phyloP scores from a whole-genome alignment of 345 rosid species.

The Corymbia maculata region DNA sequence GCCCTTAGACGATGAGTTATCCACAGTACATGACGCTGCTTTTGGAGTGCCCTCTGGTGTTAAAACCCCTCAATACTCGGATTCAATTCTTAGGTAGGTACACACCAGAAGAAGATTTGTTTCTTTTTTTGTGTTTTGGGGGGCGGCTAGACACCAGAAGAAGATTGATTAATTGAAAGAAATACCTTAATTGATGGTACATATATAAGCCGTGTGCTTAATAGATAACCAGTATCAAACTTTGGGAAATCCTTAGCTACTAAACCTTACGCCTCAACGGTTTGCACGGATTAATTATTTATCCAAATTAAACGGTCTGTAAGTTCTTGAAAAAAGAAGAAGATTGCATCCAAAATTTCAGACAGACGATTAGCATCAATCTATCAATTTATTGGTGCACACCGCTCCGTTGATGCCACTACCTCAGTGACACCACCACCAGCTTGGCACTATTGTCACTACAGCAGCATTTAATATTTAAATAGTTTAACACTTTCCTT shows the following conservation, averaged over 20 bases:
- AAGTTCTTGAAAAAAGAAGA: neutral
- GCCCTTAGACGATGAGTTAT: neutral
- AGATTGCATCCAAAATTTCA: too few species aligned
- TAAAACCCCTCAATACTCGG: too few species aligned
- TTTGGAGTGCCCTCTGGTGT: neutral
- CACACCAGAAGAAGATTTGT: too few species aligned
- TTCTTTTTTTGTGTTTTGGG: too few species aligned
- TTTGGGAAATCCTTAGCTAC: too few species aligned
- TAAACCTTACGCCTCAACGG: too few species aligned
- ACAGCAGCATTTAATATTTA: neutral
- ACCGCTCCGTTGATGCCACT: neutral
- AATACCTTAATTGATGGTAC: too few species aligned
- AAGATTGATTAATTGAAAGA: too few species aligned
- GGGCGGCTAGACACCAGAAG: too few species aligned
- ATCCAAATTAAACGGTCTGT: neutral
- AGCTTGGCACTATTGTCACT: neutral
- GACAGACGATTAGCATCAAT: neutral
- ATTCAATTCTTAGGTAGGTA: too few species aligned
- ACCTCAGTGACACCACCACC: neutral
- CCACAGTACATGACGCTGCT: neutral
- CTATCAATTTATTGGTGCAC: neutral
- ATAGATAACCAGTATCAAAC: too few species aligned
- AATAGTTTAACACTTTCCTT: neutral
- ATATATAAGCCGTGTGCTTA: neutral
- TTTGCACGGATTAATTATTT: too few species aligned